These are phyloP conservation scores for Rhizopogon salebrosus DNA, from an alignment of 768 basidiomycete genomes.

Conservation along the genomic window DNA sequence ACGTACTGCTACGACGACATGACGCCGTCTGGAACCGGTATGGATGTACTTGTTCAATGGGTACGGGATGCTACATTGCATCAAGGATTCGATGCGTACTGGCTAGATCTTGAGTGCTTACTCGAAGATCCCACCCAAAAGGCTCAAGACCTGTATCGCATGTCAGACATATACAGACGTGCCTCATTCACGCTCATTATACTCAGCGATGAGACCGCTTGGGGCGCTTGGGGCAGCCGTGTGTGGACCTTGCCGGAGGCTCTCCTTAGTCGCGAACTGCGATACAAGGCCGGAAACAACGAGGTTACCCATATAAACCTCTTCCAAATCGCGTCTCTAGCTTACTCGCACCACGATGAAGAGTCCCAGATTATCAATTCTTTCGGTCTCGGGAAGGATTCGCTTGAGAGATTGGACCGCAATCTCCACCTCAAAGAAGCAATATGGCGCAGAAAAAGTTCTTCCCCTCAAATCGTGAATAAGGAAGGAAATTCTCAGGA, in stretches of 20 bases:
- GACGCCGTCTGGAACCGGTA: background rate
- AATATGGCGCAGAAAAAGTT: constrained; percentile 13
- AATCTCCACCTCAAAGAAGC: constrained; percentile 16
- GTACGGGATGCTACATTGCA: constrained; percentile 4
- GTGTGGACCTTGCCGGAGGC: constrained; percentile 21
- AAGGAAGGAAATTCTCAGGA: background rate
- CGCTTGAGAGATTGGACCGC: constrained; percentile 19
- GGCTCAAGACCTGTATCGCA: constrained; percentile 16
- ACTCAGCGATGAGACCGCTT: constrained; percentile 9
- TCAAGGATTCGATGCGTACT: constrained; percentile 13
- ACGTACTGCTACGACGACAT: constrained; percentile 15
- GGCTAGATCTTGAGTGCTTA: constrained; percentile 13
- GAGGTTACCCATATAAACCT: constrained; percentile 16
- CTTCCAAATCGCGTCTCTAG: constrained; percentile 17
- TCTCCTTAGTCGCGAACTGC: constrained; percentile 16
- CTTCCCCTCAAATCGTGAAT: background rate
- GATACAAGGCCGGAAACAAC: constrained; percentile 8
- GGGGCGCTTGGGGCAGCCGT: constrained; percentile 16
- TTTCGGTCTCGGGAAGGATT: constrained; percentile 12
- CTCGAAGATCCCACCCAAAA: constrained; percentile 1
- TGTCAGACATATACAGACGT: constrained; percentile 17
- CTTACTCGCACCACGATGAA: constrained; percentile 9
- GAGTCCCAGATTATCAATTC: constrained; percentile 20
- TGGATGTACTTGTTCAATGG: background rate
- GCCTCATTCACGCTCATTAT: constrained; percentile 21